Percentiles rank a stretch among this genome's conserved stretches.
Evolutionary conservation across 768 basidiomycete species (phyloP).

Genomic region (Leucosporidium yakuticum): DNA sequence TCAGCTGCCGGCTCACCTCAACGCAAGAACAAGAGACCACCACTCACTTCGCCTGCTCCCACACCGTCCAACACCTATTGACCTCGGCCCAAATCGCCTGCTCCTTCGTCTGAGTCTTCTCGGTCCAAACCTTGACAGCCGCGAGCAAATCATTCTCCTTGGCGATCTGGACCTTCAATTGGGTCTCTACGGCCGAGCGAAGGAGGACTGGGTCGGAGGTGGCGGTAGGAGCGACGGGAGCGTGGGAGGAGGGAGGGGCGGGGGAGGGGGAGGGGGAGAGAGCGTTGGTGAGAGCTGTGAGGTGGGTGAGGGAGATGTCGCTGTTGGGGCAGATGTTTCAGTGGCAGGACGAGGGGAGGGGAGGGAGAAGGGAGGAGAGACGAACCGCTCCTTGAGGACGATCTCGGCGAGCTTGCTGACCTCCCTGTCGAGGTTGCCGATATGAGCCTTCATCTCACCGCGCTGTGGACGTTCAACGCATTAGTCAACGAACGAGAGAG

Average conservation of each 20-base stretch:
- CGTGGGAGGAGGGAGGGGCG: neutral
- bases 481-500: neutral
- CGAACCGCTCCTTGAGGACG: constrained; percentile 20
- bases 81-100: constrained; percentile 15
- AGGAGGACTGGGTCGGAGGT: constrained; percentile 27
- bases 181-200: constrained; percentile 19
- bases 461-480: neutral
- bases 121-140: constrained; percentile 16
- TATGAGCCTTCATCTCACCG: constrained; percentile 13
- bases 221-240: neutral
- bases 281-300: constrained; percentile 9
- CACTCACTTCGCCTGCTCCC: constrained; percentile 19
- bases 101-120: constrained; percentile 14
- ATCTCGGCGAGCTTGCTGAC: constrained; percentile 16
- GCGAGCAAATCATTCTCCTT: constrained; percentile 27
- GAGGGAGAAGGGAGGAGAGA: neutral
- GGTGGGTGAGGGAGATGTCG: constrained; percentile 15
- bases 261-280: neutral
- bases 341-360: neutral
- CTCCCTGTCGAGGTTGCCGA: constrained; percentile 21
- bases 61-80: constrained; percentile 17
- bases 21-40: neutral
- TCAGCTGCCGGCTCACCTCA: neutral
- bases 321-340: neutral
- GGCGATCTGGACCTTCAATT: constrained; percentile 14